Evolutionary conservation across 2,329 filamentous ascomycete genomes (phyloP).

Genomic region (Colletotrichum tropicicola): DNA sequence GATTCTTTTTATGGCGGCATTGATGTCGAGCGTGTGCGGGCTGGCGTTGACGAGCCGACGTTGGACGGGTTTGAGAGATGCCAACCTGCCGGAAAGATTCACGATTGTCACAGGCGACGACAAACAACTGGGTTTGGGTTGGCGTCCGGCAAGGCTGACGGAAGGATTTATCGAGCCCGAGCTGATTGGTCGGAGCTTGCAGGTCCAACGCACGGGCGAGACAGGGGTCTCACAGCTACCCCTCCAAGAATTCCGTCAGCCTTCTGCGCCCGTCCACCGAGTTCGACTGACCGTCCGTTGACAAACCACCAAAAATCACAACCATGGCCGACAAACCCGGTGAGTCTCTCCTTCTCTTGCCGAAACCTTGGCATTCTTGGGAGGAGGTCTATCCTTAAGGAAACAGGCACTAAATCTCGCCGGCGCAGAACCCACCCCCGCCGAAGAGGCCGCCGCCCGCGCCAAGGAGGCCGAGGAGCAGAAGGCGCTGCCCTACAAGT

Average conservation of each 20-base stretch:
- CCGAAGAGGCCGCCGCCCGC: slow-evolving; percentile 65
- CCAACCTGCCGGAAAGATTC: background rate
- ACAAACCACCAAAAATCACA: slow-evolving; percentile 2
- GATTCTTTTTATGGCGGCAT: background rate
- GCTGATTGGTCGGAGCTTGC: slow-evolving; percentile 26
- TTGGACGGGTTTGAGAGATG: background rate
- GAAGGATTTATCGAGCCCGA: background rate
- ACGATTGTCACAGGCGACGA: no score
- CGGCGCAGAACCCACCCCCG: slow-evolving; percentile 59
- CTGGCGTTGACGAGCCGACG: background rate
- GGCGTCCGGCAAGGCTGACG: slow-evolving; percentile 10
- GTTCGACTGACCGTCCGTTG: slow-evolving; percentile 21
- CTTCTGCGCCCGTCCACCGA: slow-evolving; percentile 30
- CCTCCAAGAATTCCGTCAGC: slow-evolving; percentile 32
- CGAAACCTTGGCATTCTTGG: background rate
- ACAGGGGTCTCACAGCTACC: slow-evolving; percentile 28
- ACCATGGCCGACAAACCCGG: slow-evolving; percentile 51
- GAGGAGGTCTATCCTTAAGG: no score
- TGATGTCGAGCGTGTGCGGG: background rate
- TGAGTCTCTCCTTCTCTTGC: background rate
- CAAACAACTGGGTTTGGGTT: no score
- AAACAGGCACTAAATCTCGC: slow-evolving; percentile 20
- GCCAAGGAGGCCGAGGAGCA: slow-evolving; percentile 88
- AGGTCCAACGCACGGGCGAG: background rate
- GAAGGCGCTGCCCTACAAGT: slow-evolving; percentile 92